These are phyloP conservation scores for Helianthus annuus DNA, from an alignment of 129 eudicot genomes.

Conservation along the genomic window HanXRQr2.0-SUNRISE NC_035449.2:3375301-3375800, in stretches of 20 bases:
- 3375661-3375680: conserved; percentile 77
- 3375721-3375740: conserved; percentile 91
- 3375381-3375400: conserved; percentile 34
- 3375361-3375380: conserved; percentile 57
- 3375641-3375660: conserved; percentile 97
- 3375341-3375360: conserved; percentile 76
- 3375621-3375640: conserved; percentile 75
- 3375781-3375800: conserved; percentile 82
- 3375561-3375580: conserved; percentile 22
- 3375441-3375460: conserved; percentile 19
- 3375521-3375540: conserved; percentile 68
- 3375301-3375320: conserved; percentile 72
- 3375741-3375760: conserved; percentile 97
- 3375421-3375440: conserved; percentile 21
- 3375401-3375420: conserved; percentile 32
- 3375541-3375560: conserved; percentile 84
- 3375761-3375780: conserved; percentile 60
- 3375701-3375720: conserved; percentile 97
- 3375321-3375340: conserved; percentile 87
- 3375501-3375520: conserved; percentile 97
- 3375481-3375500: conserved; percentile 78
- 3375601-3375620: conserved; percentile 67
- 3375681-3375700: conserved; percentile 84
- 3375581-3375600: conserved; percentile 27
- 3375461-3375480: conserved; percentile 76